Evolutionary conservation across 1,284 basidiomycete genomes (phyloP).

Genomic region (Pholiota adiposa): DNA sequence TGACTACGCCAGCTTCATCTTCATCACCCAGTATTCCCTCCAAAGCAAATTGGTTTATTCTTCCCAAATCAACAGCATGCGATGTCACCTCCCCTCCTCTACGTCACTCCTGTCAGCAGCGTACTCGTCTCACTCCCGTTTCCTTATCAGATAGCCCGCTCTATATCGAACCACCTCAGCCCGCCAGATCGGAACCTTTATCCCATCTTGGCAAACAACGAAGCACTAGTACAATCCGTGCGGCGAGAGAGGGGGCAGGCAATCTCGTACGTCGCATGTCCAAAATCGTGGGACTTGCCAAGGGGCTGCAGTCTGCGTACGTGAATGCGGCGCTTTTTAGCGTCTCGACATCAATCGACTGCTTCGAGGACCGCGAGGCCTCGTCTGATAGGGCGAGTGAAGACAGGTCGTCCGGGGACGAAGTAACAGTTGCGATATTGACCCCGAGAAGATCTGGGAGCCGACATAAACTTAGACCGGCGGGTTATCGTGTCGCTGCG

Average conservation of each 20-base stretch:
- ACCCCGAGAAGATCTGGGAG: slow-evolving; percentile 23
- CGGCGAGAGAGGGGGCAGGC: slow-evolving; percentile 27
- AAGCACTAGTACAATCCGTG: slow-evolving; percentile 22
- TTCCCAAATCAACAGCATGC: slow-evolving; percentile 23
- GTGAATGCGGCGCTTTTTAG: slow-evolving; percentile 55
- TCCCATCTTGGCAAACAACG: slow-evolving; percentile 23
- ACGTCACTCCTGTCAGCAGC: slow-evolving; percentile 29
- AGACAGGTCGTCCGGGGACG: neutral
- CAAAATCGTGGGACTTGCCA: slow-evolving; percentile 54
- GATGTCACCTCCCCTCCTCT: slow-evolving; percentile 21
- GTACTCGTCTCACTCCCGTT: slow-evolving; percentile 27
- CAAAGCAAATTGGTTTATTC: slow-evolving; percentile 33
- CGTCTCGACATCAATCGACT: slow-evolving; percentile 29
- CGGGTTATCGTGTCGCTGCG: slow-evolving; percentile 49
- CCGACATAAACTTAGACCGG: slow-evolving; percentile 33
- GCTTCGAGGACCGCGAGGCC: slow-evolving; percentile 23
- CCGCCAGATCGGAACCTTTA: slow-evolving; percentile 20
- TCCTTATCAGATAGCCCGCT: slow-evolving; percentile 31
- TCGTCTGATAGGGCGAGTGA: slow-evolving; percentile 13
- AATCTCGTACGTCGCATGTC: slow-evolving; percentile 46
- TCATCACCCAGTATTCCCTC: slow-evolving; percentile 33
- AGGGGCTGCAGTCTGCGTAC: slow-evolving; percentile 60
- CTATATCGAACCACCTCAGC: slow-evolving; percentile 13
- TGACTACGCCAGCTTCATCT: slow-evolving; percentile 43
- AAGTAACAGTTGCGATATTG: neutral